Conservation (phyloP, 345 rosid species). For the Cardamine chenopodiifolia region DNA sequence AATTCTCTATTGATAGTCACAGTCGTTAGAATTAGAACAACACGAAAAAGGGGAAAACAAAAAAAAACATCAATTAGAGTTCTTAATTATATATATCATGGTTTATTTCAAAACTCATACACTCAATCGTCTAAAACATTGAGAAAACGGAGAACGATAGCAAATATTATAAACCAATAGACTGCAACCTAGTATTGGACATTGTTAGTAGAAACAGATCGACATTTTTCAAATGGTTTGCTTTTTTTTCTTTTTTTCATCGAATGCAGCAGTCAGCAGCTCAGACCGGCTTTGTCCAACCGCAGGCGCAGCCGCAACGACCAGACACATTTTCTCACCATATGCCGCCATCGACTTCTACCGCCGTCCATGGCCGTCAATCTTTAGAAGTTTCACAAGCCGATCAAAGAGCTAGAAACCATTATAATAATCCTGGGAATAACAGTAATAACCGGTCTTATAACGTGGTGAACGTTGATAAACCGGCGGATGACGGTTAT, state of each 20-base stretch:
- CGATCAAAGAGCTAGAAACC: constrained; percentile 53
- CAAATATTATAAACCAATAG: neutral
- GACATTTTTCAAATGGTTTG: neutral
- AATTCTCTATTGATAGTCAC: neutral
- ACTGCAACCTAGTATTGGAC: neutral
- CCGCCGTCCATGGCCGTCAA: constrained; percentile 50
- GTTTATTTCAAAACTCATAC: neutral
- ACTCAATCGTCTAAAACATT: neutral
- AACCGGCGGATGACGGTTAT: constrained; percentile 91
- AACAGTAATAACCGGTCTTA: constrained; percentile 39
- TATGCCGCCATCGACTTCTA: constrained; percentile 48
- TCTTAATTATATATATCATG: neutral
- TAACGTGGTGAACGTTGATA: constrained; percentile 54
- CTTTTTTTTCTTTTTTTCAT: neutral
- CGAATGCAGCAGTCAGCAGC: constrained; percentile 19
- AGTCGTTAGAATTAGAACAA: neutral
- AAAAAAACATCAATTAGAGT: neutral
- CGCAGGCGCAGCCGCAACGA: constrained; percentile 32
- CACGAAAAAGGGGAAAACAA: neutral
- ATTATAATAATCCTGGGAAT: constrained; percentile 39
- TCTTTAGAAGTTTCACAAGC: constrained; percentile 55
- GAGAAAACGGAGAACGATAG: neutral
- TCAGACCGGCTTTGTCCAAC: constrained; percentile 27
- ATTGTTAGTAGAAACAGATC: neutral
- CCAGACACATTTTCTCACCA: constrained; percentile 30